Evolutionary conservation across 345 rosid species (phyloP), one percentile per base, ranked within the genome.

Genomic region (Eucalyptus sp.): DNA sequence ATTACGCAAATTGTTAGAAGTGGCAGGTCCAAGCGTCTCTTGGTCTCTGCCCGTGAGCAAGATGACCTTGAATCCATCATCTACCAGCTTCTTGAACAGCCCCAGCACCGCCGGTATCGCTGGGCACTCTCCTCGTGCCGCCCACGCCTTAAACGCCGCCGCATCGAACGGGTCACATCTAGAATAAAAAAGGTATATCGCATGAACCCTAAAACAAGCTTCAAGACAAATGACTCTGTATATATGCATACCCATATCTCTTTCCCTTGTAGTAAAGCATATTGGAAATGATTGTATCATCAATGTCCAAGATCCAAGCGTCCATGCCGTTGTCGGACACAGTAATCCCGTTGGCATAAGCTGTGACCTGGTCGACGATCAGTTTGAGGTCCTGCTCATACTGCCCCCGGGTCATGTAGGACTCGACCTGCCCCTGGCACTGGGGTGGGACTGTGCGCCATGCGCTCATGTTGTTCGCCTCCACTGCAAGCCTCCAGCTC

Each of bases 261-360:
- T 93, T 97, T 20, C 92, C 93, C 81, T 91, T 90, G 92, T 98
- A 98, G 92, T 95, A 97, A 60, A 93, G 88, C 89, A 94, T 81
- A 86, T 98, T 98, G 43, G 99, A 96, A 89, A 98, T 68, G 95
- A 99, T 96, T 16, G 99, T 98, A 89, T 98, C 99, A 85, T 98
- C 99, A 60, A 98, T 92, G 58, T 98, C 99, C 12, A 98, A 92
- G 90, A 98, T 90, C 98, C 99, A 98, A 54, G 99, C 98, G 66
- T 98, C 98, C 95, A 92, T 41, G 68, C 96, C 96, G 89, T 96
- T 97, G 9, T 48, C 87, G 18, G 92, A 90, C n/a, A 93, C 46
- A 13, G 33, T 71, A 33, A 95, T 89, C 50, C 87, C 92, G 31
- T 83, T 50, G 17, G 91, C 95, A 80, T 97, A 96, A 71, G 91